Evolutionary conservation across 768 basidiomycete genomes (phyloP).

Genomic region (Pisolithus sp.): DNA sequence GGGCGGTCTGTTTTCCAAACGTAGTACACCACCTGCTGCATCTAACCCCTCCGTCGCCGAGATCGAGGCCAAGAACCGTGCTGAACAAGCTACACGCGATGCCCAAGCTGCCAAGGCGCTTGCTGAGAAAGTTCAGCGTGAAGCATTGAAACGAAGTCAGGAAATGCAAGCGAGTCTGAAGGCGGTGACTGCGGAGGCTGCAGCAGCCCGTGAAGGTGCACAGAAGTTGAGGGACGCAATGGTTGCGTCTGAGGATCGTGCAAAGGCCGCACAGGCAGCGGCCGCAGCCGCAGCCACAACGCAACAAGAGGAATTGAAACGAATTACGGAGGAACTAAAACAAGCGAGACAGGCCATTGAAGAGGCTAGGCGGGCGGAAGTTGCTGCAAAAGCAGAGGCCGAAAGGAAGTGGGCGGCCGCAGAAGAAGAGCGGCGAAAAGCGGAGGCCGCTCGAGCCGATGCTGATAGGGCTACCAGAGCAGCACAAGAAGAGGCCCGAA

Average conservation of each 20-base stretch:
- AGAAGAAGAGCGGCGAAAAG: neutral
- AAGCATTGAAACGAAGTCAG: conserved; percentile 6
- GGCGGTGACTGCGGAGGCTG: conserved; percentile 1
- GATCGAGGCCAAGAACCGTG: conserved; percentile 2
- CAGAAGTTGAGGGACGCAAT: conserved; percentile 7
- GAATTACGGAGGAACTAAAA: conserved; percentile 12
- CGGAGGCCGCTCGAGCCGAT: neutral
- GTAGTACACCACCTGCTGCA: neutral
- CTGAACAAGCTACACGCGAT: conserved; percentile 1
- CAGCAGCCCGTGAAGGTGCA: conserved; percentile 6
- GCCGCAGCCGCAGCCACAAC: conserved; percentile 2
- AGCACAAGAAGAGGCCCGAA: conserved; percentile 11
- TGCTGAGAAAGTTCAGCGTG: neutral
- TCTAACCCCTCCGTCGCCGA: conserved; percentile 9
- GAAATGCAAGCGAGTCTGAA: conserved; percentile 3
- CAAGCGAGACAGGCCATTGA: conserved; percentile 8
- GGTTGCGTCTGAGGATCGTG: neutral
- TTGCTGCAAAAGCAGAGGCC: conserved; percentile 8
- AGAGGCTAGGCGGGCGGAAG: conserved; percentile 13
- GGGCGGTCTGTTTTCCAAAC: neutral
- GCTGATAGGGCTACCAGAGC: conserved; percentile 6
- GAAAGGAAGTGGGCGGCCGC: conserved; percentile 7
- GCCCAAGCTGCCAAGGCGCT: neutral
- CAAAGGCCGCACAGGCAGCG: conserved; percentile 1
- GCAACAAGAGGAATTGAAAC: conserved; percentile 1